phyloP scores from a whole-genome alignment of 495 filamentous ascomycete genomes.

The Xylaria acuta region DNA sequence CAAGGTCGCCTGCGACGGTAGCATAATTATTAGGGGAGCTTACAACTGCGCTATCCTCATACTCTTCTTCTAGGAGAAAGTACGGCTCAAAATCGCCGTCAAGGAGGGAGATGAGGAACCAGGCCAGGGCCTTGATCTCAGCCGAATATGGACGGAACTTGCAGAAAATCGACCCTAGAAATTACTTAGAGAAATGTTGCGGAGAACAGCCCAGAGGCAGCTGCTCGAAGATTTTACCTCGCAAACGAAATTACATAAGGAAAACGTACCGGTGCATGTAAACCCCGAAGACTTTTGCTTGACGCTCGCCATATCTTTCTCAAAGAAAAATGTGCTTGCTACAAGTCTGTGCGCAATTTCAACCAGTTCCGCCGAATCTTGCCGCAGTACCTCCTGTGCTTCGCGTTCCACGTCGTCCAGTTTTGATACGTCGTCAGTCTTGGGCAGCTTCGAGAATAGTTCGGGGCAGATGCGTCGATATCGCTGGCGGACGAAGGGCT shows the following conservation, averaged over 20 bases:
- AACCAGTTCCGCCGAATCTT: constrained; percentile 33
- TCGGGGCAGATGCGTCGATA: constrained; percentile 44
- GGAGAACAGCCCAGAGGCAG: background rate
- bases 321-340: constrained; percentile 49
- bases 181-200: background rate
- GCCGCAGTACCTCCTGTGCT: constrained; percentile 30
- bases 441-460: constrained; percentile 37
- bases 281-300: constrained; percentile 35
- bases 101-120: constrained; percentile 36
- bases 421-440: constrained; percentile 31
- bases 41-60: constrained; percentile 20
- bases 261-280: constrained; percentile 38
- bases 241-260: background rate
- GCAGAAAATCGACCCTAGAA: constrained; percentile 44
- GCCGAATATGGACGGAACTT: constrained; percentile 37
- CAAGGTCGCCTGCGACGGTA: background rate
- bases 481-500: constrained; percentile 28
- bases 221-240: background rate
- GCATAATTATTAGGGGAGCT: background rate
- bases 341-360: constrained; percentile 47
- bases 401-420: constrained; percentile 36
- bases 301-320: constrained; percentile 37
- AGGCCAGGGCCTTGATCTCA: constrained; percentile 40
- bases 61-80: constrained; percentile 41
- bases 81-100: constrained; percentile 45